Base-by-base conservation (phyloP, 257 asterid species). In the Datura wrightii region DNA sequence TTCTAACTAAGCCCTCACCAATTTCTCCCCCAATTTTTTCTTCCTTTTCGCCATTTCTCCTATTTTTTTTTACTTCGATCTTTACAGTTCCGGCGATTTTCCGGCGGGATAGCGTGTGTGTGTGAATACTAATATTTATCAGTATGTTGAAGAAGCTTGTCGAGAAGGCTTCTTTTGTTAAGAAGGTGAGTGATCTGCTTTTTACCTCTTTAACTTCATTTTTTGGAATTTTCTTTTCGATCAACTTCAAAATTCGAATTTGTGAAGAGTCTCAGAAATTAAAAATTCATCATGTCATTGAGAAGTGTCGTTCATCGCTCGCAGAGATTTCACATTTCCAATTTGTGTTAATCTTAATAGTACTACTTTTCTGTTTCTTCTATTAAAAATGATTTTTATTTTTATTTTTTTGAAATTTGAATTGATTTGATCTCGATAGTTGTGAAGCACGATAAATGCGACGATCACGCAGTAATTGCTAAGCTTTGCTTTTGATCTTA, bases 101-200 rank as follows among this genome's bases (percentile, higher is more conserved):
- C 58, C 10, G 55, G 39, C 56, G 5, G 80, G 5, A 39, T 10
- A 31, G 70, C 7, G 63, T 58, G 63, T 0, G 15, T 37, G 63
- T 58, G 63, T 0, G 15, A 15, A 4, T 16, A 6, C 41, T 4
- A 39, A 4, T 58, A 6, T 71, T 70, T 42, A 44, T 10, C 10
- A 48, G 59, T 76, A 76, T 76, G 82, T 76, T 76, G 84, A 95
- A 92, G 94, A 94, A 93, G 88, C 94, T 95, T 11, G 98, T 95
- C 48, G 99, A 95, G 83, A 95, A 93, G 93, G 97, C 97, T 88
- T 94, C 96, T 66, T 71, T 94, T 76, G 79, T 18, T 58, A 94
- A 94, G 92, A 95, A 95, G 98, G 98, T 93, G 76, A 86, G 67
- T 34, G 42, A 48, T 24, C 46, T 58, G 60, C 31, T 24, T 76